Evolutionary conservation across 345 rosid genomes (phyloP), one percentile per base, ranked within the genome.

Genomic region (Arabis alpina): DNA sequence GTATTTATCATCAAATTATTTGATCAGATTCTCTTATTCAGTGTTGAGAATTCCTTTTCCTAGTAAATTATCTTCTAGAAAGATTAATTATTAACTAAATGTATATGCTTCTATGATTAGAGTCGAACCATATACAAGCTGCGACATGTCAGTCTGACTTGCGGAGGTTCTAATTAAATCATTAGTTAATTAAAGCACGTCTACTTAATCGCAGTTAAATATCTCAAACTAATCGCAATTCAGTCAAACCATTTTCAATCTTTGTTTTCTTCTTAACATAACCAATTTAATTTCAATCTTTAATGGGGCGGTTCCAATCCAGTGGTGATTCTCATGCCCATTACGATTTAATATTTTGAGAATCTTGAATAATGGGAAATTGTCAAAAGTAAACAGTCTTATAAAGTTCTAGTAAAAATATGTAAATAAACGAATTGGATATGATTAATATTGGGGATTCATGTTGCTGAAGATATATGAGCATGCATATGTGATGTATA

Each of bases 111-210:
- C 51, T 55, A 25, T 64, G 53, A 57, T 64, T 65, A 40, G 37
- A 37, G 58, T 64, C 36, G 44, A 56, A 42, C 59, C 59, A 72
- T 39, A 56, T 48, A 48, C 0, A 55, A 72, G 23, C 39, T 73
- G 71, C 53, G 66, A 73, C 77, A 73, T 73, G 77, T 73, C 64
- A 55, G 55, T 44, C 40, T 71, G 76, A 72, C 70, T 64, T 37
- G 54, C 8, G 57, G 6, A 30, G 37, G 16, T 43, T 71, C 45
- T 61, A 58, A 19, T 56, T 54, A 56, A 65, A 44, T 6, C 23
- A 19, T 19, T 19, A 73, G 28, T 36, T 48, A 65, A 39, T 36
- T 40, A 57, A 73, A 50, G 66, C 66, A 73, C 72, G 66, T 57
- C 65, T 56, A 30, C 65, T 16, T 62, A 30, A 73, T 53, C 25